Percentiles rank a stretch among this genome's conserved stretches.
These are phyloP conservation scores for Podaxis carcinomalis DNA, from an alignment of 768 basidiomycete species.

Conservation along the genomic window DNA sequence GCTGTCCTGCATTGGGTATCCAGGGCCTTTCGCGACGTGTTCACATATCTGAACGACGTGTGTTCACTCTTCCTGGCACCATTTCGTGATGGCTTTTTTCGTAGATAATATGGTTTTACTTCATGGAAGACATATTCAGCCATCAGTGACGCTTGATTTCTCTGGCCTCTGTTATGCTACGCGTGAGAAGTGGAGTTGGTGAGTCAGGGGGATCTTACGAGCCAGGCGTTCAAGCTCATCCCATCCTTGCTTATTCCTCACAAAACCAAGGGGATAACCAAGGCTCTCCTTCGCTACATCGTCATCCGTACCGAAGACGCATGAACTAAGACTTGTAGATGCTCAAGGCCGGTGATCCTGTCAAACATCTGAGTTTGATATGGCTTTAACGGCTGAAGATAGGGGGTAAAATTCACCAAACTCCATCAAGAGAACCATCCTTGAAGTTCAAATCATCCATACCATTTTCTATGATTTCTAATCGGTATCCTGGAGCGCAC, in stretches of 20 bases:
- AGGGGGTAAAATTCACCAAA: constrained; percentile 48
- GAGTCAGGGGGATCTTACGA: constrained; percentile 40
- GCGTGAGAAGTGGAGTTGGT: neutral
- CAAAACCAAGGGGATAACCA: constrained; percentile 56
- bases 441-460: constrained; percentile 90
- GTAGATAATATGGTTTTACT: no score
- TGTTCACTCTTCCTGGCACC: no score
- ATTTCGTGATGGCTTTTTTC: no score
- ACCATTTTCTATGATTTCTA: constrained; percentile 89
- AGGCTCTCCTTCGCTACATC: constrained; percentile 73
- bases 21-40: no score
- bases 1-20: no score
- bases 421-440: constrained; percentile 74
- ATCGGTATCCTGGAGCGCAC: constrained; percentile 91
- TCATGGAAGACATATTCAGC: no score
- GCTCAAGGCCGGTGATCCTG: constrained; percentile 35
- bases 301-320: constrained; percentile 85
- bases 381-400: neutral
- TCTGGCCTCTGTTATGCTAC: constrained; percentile 32
- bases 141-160: no score
- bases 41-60: no score
- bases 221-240: constrained; percentile 71
- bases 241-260: constrained; percentile 40
- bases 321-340: constrained; percentile 40
- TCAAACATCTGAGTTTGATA: neutral